Conservation (phyloP, 208 protist genomes). For the Kentomonas sorsogonicus region DNA sequence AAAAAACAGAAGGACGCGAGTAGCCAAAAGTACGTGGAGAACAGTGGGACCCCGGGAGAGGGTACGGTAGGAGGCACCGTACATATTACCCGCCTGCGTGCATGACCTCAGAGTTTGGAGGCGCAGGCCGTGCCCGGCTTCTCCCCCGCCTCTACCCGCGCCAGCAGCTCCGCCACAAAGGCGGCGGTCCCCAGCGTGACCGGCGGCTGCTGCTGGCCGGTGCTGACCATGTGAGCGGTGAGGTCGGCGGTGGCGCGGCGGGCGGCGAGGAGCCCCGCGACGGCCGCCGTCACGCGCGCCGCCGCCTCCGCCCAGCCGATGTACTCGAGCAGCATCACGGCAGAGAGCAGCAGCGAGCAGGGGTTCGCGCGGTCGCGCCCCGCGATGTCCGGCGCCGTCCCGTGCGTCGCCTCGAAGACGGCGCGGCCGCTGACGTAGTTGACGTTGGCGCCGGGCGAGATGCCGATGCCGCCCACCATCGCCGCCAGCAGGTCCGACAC, state of each 20-base stretch:
- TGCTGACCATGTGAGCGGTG: conserved; percentile 23
- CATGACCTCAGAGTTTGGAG: not conserved
- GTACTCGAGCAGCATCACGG: conserved; percentile 43
- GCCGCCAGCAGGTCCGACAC: conserved; percentile 56
- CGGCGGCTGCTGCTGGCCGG: too few species aligned
- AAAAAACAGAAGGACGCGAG: not conserved
- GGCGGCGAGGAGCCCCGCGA: conserved; percentile 32
- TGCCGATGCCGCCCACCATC: conserved; percentile 67
- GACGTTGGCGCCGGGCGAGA: conserved; percentile 53
- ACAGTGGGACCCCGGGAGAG: not conserved
- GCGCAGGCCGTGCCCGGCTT: too few species aligned
- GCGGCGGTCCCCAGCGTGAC: conserved; percentile 30
- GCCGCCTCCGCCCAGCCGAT: conserved; percentile 40
- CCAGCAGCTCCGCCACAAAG: conserved; percentile 26
- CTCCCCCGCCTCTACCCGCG: conserved; percentile 16
- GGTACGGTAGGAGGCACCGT: not conserved
- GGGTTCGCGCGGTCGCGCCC: conserved; percentile 40
- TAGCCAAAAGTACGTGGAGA: not conserved
- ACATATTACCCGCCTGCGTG: conserved; percentile 1
- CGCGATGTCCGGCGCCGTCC: conserved; percentile 49
- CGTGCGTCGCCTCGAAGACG: conserved; percentile 53
- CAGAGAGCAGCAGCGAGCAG: conserved; percentile 39
- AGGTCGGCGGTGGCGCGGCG: conserved; percentile 35
- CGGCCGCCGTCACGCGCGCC: conserved; percentile 19
- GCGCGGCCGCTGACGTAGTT: conserved; percentile 47